Evolutionary conservation across 2,329 filamentous ascomycete genomes (phyloP).

Genomic region (Diaporthe destruens): DNA sequence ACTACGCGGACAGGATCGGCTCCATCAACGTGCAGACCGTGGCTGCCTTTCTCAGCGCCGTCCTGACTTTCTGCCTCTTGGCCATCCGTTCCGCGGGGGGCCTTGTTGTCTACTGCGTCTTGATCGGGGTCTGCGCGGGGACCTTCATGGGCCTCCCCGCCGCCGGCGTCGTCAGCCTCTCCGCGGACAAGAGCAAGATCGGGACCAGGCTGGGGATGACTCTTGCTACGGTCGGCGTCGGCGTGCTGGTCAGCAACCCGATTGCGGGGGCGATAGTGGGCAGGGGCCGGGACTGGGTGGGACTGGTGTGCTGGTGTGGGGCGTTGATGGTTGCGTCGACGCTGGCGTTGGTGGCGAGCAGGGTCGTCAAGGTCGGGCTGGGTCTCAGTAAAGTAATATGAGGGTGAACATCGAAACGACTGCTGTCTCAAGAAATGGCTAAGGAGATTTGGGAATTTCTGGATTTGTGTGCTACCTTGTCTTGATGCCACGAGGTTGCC

Average conservation of each 20-base stretch:
- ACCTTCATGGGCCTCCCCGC: constrained; percentile 57
- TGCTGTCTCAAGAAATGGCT: too few species aligned
- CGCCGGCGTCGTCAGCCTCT: constrained; percentile 53
- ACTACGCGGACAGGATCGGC: constrained; percentile 58
- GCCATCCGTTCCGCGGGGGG: constrained; percentile 52
- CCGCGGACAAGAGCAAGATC: constrained; percentile 52
- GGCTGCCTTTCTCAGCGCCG: constrained; percentile 49
- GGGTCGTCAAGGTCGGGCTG: constrained; percentile 20
- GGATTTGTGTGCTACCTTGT: too few species aligned
- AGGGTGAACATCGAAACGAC: too few species aligned
- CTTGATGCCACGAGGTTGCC: too few species aligned
- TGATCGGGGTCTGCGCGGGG: constrained; percentile 60
- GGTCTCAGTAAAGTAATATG: not conserved
- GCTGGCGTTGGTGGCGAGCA: constrained; percentile 4
- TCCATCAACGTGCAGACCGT: constrained; percentile 55
- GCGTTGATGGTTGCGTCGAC: constrained; percentile 14
- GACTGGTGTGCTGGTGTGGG: constrained; percentile 23
- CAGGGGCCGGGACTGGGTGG: constrained; percentile 25
- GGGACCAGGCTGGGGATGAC: constrained; percentile 59
- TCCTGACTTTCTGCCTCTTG: constrained; percentile 55
- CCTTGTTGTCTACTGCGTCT: constrained; percentile 55
- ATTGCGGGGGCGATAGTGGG: constrained; percentile 62
- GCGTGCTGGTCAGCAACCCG: constrained; percentile 64
- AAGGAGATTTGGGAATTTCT: too few species aligned
- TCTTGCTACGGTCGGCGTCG: constrained; percentile 54